Percentiles rank a stretch among this genome's conserved stretches.
Evolutionary conservation across 2,329 filamentous ascomycete species (phyloP).

Genomic region (Aureobasidium sp.): DNA sequence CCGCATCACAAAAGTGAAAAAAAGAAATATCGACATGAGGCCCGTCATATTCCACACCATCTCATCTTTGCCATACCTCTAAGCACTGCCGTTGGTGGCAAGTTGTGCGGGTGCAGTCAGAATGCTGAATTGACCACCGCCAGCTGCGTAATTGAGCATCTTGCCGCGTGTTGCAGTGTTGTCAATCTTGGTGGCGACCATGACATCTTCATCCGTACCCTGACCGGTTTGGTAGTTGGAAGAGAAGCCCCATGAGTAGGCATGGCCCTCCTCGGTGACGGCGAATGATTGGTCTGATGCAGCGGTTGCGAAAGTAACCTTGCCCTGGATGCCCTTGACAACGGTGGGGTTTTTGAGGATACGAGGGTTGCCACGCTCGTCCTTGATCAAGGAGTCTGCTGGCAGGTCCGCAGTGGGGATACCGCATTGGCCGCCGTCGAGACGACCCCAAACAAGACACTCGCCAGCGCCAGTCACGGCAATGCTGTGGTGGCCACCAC

Average conservation of each 20-base stretch:
- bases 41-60: neutral
- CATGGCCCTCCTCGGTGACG: constrained; percentile 58
- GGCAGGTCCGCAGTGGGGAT: constrained; percentile 42
- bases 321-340: constrained; percentile 46
- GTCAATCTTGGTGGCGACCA: constrained; percentile 68
- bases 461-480: constrained; percentile 45
- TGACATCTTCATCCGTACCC: constrained; percentile 69
- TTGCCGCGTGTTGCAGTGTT: constrained; percentile 73
- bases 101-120: constrained; percentile 20
- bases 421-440: constrained; percentile 49
- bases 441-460: constrained; percentile 51
- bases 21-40: neutral
- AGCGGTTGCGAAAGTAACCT: constrained; percentile 30
- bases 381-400: constrained; percentile 52
- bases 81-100: constrained; percentile 14
- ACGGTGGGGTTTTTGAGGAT: constrained; percentile 60
- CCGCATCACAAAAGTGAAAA: neutral
- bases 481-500: constrained; percentile 67
- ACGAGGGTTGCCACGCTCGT: constrained; percentile 56
- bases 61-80: neutral
- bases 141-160: constrained; percentile 67
- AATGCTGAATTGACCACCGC: constrained; percentile 77
- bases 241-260: constrained; percentile 73
- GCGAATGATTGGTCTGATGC: constrained; percentile 67
- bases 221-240: constrained; percentile 73